phyloP scores from a whole-genome alignment of 768 basidiomycete genomes.

The Leucocoprinus leucothites region DNA sequence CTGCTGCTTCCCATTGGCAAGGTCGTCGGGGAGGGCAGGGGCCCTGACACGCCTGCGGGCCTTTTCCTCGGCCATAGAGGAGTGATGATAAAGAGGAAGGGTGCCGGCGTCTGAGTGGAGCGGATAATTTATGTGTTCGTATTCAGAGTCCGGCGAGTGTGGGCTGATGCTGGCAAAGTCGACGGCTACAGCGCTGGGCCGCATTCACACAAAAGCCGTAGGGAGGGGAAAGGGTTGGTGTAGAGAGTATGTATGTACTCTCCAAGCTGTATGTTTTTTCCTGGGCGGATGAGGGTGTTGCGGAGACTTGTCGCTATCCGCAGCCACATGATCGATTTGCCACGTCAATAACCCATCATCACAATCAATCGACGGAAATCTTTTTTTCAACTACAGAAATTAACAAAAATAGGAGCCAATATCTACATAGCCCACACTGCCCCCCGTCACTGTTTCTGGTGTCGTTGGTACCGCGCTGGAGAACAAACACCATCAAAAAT shows the following conservation, averaged over 20 bases:
- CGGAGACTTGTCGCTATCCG: too few species aligned
- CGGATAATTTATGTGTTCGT: slow-evolving; percentile 69
- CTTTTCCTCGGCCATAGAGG: slow-evolving; percentile 58
- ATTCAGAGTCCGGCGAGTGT: slow-evolving; percentile 60
- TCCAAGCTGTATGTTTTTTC: too few species aligned
- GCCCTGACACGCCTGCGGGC: slow-evolving; percentile 46
- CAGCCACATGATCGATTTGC: slow-evolving; percentile 6
- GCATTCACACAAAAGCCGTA: slow-evolving; percentile 40
- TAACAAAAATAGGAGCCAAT: too few species aligned
- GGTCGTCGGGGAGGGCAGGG: slow-evolving; percentile 13
- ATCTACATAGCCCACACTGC: not conserved
- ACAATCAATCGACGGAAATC: too few species aligned
- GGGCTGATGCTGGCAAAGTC: slow-evolving; percentile 56
- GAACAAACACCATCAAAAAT: not conserved
- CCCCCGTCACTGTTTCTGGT: slow-evolving; percentile 17
- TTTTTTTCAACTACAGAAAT: too few species aligned
- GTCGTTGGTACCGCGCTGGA: slow-evolving; percentile 24
- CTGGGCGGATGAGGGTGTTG: too few species aligned
- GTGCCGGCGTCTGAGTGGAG: slow-evolving; percentile 18
- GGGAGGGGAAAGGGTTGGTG: slow-evolving; percentile 1
- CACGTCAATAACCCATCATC: slow-evolving; percentile 5
- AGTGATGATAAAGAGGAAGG: slow-evolving; percentile 12
- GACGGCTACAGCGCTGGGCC: slow-evolving; percentile 63
- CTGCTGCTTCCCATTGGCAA: not conserved
- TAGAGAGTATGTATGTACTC: too few species aligned